Evolutionary conservation across 2,329 filamentous ascomycete genomes (phyloP).

Genomic region (Penicillium sp.): DNA sequence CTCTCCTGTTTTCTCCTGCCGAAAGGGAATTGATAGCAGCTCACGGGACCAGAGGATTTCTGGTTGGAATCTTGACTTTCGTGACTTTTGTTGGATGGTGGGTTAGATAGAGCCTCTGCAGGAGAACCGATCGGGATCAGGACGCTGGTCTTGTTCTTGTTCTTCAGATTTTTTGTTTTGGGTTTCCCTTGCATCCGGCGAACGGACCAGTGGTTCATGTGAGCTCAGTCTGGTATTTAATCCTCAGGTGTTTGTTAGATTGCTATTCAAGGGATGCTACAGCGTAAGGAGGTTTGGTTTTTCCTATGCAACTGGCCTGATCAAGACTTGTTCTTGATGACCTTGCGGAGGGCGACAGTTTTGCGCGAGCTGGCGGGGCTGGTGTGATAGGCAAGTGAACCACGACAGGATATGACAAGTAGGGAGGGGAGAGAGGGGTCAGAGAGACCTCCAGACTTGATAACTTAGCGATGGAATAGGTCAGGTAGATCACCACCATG

Average conservation of each 20-base stretch:
- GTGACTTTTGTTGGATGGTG: neutral
- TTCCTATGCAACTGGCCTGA: slow-evolving; percentile 8
- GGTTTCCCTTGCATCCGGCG: slow-evolving; percentile 21
- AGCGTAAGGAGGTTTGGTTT: slow-evolving; percentile 19
- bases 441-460: neutral
- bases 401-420: neutral
- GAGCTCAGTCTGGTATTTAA: slow-evolving; percentile 2
- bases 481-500: neutral
- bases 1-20: neutral
- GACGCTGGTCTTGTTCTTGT: neutral
- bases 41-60: neutral
- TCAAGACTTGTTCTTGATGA: neutral
- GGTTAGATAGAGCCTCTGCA: neutral
- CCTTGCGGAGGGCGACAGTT: slow-evolving; percentile 1
- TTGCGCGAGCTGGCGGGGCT: neutral
- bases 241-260: neutral
- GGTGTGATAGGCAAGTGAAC: neutral
- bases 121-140: neutral
- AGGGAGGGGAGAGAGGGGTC: neutral
- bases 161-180: neutral
- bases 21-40: neutral
- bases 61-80: neutral
- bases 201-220: slow-evolving; percentile 26
- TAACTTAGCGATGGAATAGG: neutral
- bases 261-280: slow-evolving; percentile 15